Percentiles rank a stretch among this genome's conserved stretches.
phyloP scores from a whole-genome alignment of 164 flowering plant genomes.

The Protea cynaroides region DNA sequence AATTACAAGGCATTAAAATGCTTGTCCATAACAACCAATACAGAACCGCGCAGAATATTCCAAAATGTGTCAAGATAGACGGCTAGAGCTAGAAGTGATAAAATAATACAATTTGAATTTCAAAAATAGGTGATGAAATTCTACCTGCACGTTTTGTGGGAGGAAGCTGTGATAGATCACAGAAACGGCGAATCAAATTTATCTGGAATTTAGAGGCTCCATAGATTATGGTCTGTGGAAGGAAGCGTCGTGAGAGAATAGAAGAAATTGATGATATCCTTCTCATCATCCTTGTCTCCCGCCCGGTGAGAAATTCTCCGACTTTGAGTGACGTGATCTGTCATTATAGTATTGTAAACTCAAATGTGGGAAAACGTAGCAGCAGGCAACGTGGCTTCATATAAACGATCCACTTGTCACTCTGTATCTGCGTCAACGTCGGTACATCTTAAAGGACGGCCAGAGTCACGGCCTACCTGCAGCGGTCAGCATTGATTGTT shows the following conservation, averaged over 20 bases:
- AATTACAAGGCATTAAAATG: neutral
- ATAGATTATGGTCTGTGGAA: conserved; percentile 7
- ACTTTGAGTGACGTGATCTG: too few relatives aligned
- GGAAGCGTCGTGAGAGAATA: conserved; percentile 6
- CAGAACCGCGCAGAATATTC: too few relatives aligned
- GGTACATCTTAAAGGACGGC: too few relatives aligned
- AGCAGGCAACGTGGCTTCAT: neutral
- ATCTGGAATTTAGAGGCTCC: conserved; percentile 3
- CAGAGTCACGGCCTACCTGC: too few relatives aligned
- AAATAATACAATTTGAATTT: neutral
- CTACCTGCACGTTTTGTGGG: conserved; percentile 24
- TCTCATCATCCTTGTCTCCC: conserved; percentile 14
- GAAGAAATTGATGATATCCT: conserved; percentile 19
- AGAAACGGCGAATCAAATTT: conserved; percentile 20
- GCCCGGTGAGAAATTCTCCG: too few relatives aligned
- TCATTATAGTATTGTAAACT: neutral
- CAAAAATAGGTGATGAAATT: neutral
- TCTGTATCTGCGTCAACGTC: too few relatives aligned
- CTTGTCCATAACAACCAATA: too few relatives aligned
- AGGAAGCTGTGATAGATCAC: conserved; percentile 10
- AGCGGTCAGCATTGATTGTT: too few relatives aligned
- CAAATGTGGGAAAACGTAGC: neutral
- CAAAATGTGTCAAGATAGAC: neutral
- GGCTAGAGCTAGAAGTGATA: neutral
- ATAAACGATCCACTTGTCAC: neutral